phyloP scores from a whole-genome alignment of 768 basidiomycete species.

The Trametopsis cervina region DNA sequence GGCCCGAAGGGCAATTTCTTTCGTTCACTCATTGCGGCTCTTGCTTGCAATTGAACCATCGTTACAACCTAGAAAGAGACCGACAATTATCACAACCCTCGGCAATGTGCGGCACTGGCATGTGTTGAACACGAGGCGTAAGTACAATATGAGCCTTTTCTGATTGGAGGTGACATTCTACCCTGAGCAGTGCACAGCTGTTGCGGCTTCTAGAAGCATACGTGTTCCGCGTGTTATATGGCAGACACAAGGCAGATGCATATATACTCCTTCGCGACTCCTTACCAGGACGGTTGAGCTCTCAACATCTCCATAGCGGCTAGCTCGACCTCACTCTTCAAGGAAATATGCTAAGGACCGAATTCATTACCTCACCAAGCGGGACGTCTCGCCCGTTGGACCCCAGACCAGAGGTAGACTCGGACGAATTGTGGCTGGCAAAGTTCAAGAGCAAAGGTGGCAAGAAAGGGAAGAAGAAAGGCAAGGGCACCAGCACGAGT shows the following conservation, averaged over 20 bases:
- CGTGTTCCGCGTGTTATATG: not conserved
- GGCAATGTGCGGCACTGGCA: too few species aligned
- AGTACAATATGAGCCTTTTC: too few species aligned
- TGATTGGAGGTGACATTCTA: too few species aligned
- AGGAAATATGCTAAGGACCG: not conserved
- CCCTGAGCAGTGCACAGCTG: too few species aligned
- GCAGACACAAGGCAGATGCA: not conserved
- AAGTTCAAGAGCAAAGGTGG: not conserved
- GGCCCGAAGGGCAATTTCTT: too few species aligned
- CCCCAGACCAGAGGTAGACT: not conserved
- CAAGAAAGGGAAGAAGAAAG: constrained; percentile 67
- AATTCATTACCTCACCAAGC: not conserved
- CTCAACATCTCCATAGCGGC: not conserved
- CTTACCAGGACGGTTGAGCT: not conserved
- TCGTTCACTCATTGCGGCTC: too few species aligned
- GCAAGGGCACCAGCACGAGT: constrained; percentile 81
- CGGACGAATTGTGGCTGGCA: constrained; percentile 3
- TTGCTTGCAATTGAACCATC: too few species aligned
- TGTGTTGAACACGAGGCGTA: too few species aligned
- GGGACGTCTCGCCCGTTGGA: not conserved
- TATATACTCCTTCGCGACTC: not conserved
- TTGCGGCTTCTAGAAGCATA: not conserved
- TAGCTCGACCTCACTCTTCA: not conserved
- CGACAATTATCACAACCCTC: too few species aligned
- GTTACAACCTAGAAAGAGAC: too few species aligned